Evolutionary conservation across 495 filamentous ascomycete genomes (phyloP), one percentile per base, ranked within the genome.

Genomic region (Penicillium simplicissimum): DNA sequence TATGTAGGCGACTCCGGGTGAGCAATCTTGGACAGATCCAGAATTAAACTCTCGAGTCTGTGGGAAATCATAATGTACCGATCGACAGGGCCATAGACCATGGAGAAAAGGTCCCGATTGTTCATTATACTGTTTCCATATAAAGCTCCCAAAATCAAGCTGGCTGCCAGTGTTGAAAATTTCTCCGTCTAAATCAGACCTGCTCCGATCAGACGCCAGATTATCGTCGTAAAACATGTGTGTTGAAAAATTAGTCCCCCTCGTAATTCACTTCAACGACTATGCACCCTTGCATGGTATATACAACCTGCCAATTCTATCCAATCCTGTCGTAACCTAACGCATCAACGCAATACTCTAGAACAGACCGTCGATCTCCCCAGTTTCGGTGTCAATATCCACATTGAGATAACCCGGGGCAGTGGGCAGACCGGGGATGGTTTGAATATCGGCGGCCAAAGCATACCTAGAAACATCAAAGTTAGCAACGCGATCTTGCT

Each of bases 371-470:
- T 96, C 90, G 59, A 98, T 96, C 77, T 98, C 94, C 43, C 93
- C 95, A 35, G 94, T 97, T 76, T 95, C 92, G 7, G 85, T 75
- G 68, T 98, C 91, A 53, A 98, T 89, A 66, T 98, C 95, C 15
- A 97, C 94, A 67, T 98, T 98, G 51, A 98, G 76, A 71, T 97
- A 98, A 11, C 95, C 95, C 15, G 95, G 95, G 17, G 93, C 93
- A 19, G 95, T 98, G 25, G 95, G 95, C 66, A 98, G 75, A 36
- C 95, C 95, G 21, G 95, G 95, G 68, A 98, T 98, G 3, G 95
- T 98, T 79, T 98, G 95, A 64, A 98, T 98, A 71, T 98, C 94
- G 11, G 95, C 95, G 49, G 95, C 95, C 65, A 98, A 81, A 13
- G 95, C 95, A 67, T 97, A 98, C 57, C 90, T 89, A 67, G 4